A percentile compares a stretch with the other conserved stretches of the same genome.
Conservation (phyloP, 805 yeast genomes). For the Kockiozyma suomiensis region DNA sequence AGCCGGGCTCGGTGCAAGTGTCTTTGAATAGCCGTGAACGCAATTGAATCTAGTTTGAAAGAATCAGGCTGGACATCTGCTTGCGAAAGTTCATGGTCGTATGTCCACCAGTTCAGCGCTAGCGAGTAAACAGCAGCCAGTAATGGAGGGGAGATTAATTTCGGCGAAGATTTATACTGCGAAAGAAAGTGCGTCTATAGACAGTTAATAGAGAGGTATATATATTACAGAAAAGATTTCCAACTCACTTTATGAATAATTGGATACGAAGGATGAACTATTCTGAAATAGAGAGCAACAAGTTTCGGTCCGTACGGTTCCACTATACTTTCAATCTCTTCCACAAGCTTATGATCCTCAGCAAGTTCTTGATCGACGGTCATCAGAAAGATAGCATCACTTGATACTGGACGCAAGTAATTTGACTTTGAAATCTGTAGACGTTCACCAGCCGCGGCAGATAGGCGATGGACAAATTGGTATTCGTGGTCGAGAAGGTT, state of each 20-base stretch:
- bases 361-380: constrained; percentile 32
- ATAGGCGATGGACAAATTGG: constrained; percentile 30
- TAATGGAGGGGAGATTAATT: constrained; percentile 34
- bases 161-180: constrained; percentile 29
- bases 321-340: constrained; percentile 32
- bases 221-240: no score
- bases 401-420: constrained; percentile 35
- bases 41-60: constrained; percentile 28
- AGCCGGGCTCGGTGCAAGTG: constrained; percentile 41
- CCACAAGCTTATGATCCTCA: constrained; percentile 31
- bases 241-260: constrained; percentile 36
- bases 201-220: no score
- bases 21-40: constrained; percentile 33
- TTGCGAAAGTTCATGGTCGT: constrained; percentile 34
- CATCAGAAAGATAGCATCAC: constrained; percentile 37
- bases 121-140: constrained; percentile 37
- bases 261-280: constrained; percentile 39
- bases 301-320: constrained; percentile 34
- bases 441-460: constrained; percentile 23
- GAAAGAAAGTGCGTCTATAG: constrained; percentile 28
- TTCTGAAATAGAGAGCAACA: constrained; percentile 34
- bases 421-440: constrained; percentile 28
- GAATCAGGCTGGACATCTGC: constrained; percentile 32
- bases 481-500: constrained; percentile 33
- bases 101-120: constrained; percentile 38